phyloP scores from a whole-genome alignment of 2,329 filamentous ascomycete genomes.

The Claviceps paspali region DNA sequence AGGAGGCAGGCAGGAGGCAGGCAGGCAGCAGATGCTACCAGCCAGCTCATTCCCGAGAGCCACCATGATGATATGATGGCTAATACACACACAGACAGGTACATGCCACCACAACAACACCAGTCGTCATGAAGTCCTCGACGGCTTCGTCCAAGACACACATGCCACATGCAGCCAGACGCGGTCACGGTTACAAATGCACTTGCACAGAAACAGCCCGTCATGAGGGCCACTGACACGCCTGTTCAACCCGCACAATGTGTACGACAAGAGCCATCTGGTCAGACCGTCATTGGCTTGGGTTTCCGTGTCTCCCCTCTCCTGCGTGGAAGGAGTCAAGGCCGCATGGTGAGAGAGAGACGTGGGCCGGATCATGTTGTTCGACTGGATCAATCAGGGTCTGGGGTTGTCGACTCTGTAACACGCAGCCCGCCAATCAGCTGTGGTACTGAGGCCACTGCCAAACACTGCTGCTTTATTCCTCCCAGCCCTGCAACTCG shows the following conservation, averaged over 20 bases:
- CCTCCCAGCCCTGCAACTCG: not conserved
- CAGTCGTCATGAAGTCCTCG: not conserved
- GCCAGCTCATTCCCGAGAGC: too few species aligned
- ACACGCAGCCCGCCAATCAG: not conserved
- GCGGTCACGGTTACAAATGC: not conserved
- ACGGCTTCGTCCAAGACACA: not conserved
- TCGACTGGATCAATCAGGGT: not conserved
- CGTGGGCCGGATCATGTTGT: not conserved
- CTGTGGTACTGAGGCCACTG: not conserved
- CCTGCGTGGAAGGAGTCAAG: constrained; percentile 1
- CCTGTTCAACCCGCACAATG: not conserved
- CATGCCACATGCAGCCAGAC: not conserved
- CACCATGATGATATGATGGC: too few species aligned
- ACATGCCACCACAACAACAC: too few species aligned
- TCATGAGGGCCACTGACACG: not conserved
- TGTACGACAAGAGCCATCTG: not conserved
- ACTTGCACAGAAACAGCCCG: not conserved
- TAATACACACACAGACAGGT: too few species aligned
- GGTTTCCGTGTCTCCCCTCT: not conserved
- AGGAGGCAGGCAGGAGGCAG: too few species aligned
- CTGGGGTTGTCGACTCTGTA: constrained; percentile 3
- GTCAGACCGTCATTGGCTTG: constrained; percentile 1
- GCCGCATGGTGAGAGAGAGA: constrained; percentile 1
- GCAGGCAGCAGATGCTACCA: too few species aligned
- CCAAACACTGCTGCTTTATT: constrained; percentile 1